Evolutionary conservation across 2,329 filamentous ascomycete species (phyloP), one percentile per base, ranked within the genome.

Genomic region (Verticillium dahliae): DNA sequence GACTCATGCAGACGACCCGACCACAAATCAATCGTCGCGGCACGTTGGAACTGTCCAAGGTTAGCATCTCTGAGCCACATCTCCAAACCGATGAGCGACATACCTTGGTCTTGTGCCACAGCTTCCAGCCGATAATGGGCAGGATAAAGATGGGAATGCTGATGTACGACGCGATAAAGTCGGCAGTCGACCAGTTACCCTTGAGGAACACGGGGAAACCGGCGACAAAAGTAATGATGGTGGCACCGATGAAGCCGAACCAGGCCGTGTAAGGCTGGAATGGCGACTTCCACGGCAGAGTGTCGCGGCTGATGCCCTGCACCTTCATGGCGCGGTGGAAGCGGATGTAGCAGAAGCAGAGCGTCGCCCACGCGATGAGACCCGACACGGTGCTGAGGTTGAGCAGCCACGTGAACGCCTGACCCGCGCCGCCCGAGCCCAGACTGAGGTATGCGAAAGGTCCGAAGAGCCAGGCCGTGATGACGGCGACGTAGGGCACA

Each of bases 251-350:
- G 6, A 91, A 74, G 0, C 85, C 87, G 57, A 87, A 85, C 70
- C 84, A 93, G 0, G 90, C 89, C 0, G 85, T 81, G 67, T 87
- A 93, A 2, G 91, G 91, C 76, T 92, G 90, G 54, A 84, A 80
- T 64, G 80, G 81, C 1, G 86, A 86, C 65, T 82, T 86, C 76
- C 91, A 92, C 0, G 90, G 89, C n/a, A 94, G 75, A 0, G 80
- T 81, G 41, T 86, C 80, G 6, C 90, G 83, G 65, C 85, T 81
- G 35, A 93, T 79, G 0, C 89, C 89, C 69, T 94, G 90, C 0
- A 81, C 87, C 33, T 82, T 77, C 59, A 90, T 80, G 0, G 90
- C 90, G 58, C 86, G 85, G 71, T 88, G 80, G 72, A 91, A 95
- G 62, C 63, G 35, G 37, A 34, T 62, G 18, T 57, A 54, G 33